These are phyloP conservation scores for Synchytrium microbalum DNA, from an alignment of 371 early-diverging fungal species.

Conservation along the genomic window DNA sequence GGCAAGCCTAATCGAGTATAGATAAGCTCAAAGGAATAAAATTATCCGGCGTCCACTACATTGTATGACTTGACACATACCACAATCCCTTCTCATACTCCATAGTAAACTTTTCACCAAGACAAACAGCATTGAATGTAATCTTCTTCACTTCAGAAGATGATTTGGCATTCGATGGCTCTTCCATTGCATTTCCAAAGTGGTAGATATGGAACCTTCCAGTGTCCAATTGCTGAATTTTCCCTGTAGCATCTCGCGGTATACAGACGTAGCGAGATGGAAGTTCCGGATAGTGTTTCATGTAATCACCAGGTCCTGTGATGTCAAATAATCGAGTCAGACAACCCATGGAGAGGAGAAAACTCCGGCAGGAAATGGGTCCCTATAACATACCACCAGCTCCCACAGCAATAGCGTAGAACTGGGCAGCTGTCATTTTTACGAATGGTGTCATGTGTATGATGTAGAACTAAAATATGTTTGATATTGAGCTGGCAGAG, in stretches of 20 bases:
- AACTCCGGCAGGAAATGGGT: too few relatives aligned
- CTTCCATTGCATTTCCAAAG: background rate
- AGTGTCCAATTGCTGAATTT: constrained; percentile 4
- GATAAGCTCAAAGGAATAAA: background rate
- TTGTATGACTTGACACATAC: background rate
- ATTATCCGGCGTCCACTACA: background rate
- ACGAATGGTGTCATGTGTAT: constrained; percentile 8
- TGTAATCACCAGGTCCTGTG: too few relatives aligned
- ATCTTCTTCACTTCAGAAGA: constrained; percentile 2
- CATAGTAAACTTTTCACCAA: constrained; percentile 9
- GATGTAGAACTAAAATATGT: constrained; percentile 9
- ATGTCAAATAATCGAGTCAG: too few relatives aligned
- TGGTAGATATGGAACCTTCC: constrained; percentile 8
- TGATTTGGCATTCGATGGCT: too few relatives aligned
- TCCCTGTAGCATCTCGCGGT: constrained; percentile 1
- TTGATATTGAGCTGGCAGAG: too few relatives aligned
- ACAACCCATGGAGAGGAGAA: too few relatives aligned
- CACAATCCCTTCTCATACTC: constrained; percentile 6
- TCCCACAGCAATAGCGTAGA: constrained; percentile 8
- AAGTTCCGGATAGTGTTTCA: too few relatives aligned
- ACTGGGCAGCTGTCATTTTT: constrained; percentile 1
- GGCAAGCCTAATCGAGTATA: constrained; percentile 4
- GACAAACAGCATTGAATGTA: constrained; percentile 10
- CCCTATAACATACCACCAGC: too few relatives aligned
- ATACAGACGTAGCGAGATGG: constrained; percentile 8